phyloP scores from a whole-genome alignment of 2,329 filamentous ascomycete species.

The Curvularia sp. region DNA sequence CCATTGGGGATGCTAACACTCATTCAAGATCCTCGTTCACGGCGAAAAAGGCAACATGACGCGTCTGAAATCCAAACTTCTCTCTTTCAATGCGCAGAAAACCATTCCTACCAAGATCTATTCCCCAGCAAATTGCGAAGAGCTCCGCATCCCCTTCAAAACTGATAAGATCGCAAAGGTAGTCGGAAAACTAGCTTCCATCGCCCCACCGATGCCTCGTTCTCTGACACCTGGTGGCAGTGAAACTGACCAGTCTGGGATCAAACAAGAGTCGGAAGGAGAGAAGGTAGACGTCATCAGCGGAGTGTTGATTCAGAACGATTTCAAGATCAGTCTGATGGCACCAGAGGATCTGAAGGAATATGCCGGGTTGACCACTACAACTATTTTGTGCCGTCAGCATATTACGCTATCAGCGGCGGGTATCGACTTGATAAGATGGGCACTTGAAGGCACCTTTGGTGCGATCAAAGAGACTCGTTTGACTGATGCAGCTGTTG shows the following conservation, averaged over 20 bases:
- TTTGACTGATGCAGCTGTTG: conserved; percentile 42
- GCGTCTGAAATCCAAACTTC: conserved; percentile 89
- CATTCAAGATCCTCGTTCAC: conserved; percentile 83
- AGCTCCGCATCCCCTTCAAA: conserved; percentile 92
- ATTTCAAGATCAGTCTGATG: conserved; percentile 97
- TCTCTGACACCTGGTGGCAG: conserved; percentile 47
- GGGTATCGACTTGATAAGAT: conserved; percentile 87
- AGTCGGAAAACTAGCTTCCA: conserved; percentile 87
- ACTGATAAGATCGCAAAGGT: conserved; percentile 96
- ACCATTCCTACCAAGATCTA: conserved; percentile 86
- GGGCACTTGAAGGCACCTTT: conserved; percentile 94
- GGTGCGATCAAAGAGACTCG: conserved; percentile 69
- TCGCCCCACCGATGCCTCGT: conserved; percentile 67
- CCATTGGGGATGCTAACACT: conserved; percentile 11
- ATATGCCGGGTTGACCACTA: conserved; percentile 96
- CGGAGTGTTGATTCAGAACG: conserved; percentile 94
- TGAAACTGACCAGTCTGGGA: conserved; percentile 23
- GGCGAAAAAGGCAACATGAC: conserved; percentile 99
- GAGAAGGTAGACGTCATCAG: conserved; percentile 69
- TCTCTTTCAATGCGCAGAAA: conserved; percentile 88
- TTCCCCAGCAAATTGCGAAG: conserved; percentile 93
- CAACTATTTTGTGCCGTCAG: conserved; percentile 91
- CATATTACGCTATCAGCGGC: conserved; percentile 86
- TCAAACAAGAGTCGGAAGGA: conserved; percentile 25
- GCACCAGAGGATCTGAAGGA: conserved; percentile 94